Evolutionary conservation across 805 yeast genomes (phyloP), one percentile per base, ranked within the genome.

Genomic region (Kuraishia ogatae): DNA sequence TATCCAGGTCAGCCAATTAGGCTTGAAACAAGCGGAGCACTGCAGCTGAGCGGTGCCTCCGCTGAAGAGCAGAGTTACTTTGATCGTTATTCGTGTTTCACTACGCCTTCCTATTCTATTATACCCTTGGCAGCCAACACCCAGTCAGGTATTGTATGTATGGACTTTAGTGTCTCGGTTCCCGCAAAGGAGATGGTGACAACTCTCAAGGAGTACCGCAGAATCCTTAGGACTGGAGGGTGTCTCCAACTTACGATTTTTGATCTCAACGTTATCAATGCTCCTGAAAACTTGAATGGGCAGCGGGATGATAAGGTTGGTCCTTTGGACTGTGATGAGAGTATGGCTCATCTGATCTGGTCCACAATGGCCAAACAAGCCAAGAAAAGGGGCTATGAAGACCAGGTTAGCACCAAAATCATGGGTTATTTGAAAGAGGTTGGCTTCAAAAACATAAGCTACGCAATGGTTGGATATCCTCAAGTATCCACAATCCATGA

Each of bases 171-270:
- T 2, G 50, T 63, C 21, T 43, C 62, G 0, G 61, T 60, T 7
- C 53, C 55, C 23, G 61, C 59, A 26, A 46, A 51, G 4, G 65
- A 64, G 23, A 53, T 69, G 35, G 13, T 29, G 0, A 48, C 56
- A 0, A 59, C 65, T 1, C 56, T 71, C 6, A 53, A 48, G 5
- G 75, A 71, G 54, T 61, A 68, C 53, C 54, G 61, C 13, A 52
- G 75, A 51, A 61, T 69, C 2, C 54, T 71, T 43, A 65, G 62
- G 50, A 67, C 67, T 2, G 62, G 62, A 5, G 75, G 72, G 6
- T 57, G 53, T 47, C 49, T 69, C 15, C 70, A 67, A 55, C 57
- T 71, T 11, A 56, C 61, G 15, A 43, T 69, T 8, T 64, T 62
- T 58, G 72, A 71, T 56, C 56, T 66, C 17, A 64, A 54, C 15